phyloP scores from a whole-genome alignment of 1,139 yeast genomes.

The Kodamaea sp. region DNA sequence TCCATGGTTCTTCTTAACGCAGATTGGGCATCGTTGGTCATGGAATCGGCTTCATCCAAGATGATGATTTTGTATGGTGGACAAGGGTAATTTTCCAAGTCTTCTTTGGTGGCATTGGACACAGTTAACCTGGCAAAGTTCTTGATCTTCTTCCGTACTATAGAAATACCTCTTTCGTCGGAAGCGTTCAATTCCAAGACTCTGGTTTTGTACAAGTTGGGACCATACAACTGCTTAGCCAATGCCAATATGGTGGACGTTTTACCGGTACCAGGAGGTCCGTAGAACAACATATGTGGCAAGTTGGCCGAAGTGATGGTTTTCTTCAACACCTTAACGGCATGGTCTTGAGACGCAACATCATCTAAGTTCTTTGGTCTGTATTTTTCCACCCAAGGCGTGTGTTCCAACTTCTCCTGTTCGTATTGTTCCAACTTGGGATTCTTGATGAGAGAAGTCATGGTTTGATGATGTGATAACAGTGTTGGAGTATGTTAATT shows the following conservation, averaged over 20 bases:
- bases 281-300: constrained; percentile 95
- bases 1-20: constrained; percentile 98
- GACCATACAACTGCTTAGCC: constrained; percentile 81
- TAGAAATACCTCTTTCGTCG: constrained; percentile 93
- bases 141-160: constrained; percentile 90
- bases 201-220: constrained; percentile 65
- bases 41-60: constrained; percentile 94
- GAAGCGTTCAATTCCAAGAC: constrained; percentile 94
- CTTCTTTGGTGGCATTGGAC: constrained; percentile 73
- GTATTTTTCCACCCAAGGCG: constrained; percentile 82
- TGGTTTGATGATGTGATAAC: constrained; percentile 2
- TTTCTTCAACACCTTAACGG: constrained; percentile 79
- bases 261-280: constrained; percentile 98
- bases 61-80: constrained; percentile 90
- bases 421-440: constrained; percentile 34
- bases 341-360: constrained; percentile 89
- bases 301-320: constrained; percentile 78
- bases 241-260: constrained; percentile 90
- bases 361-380: constrained; percentile 85
- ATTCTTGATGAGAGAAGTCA: constrained; percentile 20
- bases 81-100: constrained; percentile 76
- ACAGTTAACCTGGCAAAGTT: constrained; percentile 87
- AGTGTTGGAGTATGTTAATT: not conserved
- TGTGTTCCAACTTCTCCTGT: constrained; percentile 49
- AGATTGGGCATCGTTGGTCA: constrained; percentile 98